Percentiles rank a stretch among this genome's conserved stretches.
phyloP scores from a whole-genome alignment of 2,329 filamentous ascomycete genomes.

The Penicillium sp. region DNA sequence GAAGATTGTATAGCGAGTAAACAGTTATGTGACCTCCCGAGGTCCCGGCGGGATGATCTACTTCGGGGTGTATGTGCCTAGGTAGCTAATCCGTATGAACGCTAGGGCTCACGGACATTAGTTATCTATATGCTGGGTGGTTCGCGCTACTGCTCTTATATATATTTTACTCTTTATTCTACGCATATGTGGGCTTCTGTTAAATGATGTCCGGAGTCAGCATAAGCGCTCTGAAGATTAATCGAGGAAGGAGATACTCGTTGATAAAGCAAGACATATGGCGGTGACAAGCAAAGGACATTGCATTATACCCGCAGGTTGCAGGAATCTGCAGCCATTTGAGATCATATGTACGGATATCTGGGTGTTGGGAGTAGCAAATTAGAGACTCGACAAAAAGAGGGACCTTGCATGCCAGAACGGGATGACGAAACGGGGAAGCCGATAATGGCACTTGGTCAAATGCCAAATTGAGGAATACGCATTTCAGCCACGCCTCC shows the following conservation, averaged over 20 bases:
- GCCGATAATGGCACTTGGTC: constrained; percentile 10
- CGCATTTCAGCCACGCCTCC: not conserved
- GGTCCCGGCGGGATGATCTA: not conserved
- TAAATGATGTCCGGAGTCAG: not conserved
- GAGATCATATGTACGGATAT: not conserved
- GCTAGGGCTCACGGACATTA: not conserved
- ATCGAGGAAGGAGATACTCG: not conserved
- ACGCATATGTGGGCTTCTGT: not conserved
- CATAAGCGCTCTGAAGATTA: not conserved
- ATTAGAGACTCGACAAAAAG: not conserved
- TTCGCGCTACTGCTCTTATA: not conserved
- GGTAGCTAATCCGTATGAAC: not conserved
- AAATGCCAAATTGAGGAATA: constrained; percentile 8
- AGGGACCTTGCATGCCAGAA: constrained; percentile 4
- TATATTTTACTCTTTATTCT: not conserved
- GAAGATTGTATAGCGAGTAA: not conserved
- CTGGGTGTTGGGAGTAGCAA: not conserved
- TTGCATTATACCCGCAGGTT: not conserved
- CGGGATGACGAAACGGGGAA: constrained; percentile 18
- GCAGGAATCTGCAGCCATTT: not conserved
- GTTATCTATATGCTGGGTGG: not conserved
- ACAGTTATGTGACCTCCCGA: not conserved
- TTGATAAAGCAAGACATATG: not conserved
- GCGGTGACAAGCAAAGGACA: constrained; percentile 2
- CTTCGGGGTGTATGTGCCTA: not conserved